Evolutionary conservation across 2,329 filamentous ascomycete genomes (phyloP).

Genomic region (Pyricularia grisea): DNA sequence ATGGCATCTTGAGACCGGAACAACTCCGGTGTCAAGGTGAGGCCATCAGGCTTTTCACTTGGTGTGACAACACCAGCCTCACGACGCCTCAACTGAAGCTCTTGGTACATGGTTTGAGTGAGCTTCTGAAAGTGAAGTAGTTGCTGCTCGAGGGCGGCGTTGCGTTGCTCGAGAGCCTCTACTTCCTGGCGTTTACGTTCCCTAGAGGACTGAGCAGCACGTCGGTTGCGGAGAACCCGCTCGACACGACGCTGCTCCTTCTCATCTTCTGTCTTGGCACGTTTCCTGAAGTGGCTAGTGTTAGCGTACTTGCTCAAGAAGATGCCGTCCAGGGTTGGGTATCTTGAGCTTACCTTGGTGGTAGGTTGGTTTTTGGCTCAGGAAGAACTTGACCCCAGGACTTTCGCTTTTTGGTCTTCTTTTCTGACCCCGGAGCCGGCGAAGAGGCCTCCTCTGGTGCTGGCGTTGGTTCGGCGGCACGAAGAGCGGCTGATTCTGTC

Average conservation of each 20-base stretch:
- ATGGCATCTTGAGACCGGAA: conserved; percentile 38
- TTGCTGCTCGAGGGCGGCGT: conserved; percentile 58
- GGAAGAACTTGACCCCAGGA: conserved; percentile 98
- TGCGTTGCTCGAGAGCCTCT: conserved; percentile 71
- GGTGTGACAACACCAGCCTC: conserved; percentile 32
- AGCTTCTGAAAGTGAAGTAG: conserved; percentile 33
- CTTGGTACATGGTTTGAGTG: conserved; percentile 38
- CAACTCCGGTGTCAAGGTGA: conserved; percentile 50
- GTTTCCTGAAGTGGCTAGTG: conserved; percentile 52
- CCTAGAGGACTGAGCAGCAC: conserved; percentile 90
- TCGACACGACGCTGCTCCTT: conserved; percentile 98
- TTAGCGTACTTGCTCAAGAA: background rate
- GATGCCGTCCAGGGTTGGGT: background rate
- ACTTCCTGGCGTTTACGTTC: conserved; percentile 87
- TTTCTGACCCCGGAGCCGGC: conserved; percentile 44
- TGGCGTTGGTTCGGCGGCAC: conserved; percentile 5
- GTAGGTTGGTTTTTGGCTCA: conserved; percentile 91
- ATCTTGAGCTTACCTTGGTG: conserved; percentile 58
- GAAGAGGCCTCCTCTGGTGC: conserved; percentile 13
- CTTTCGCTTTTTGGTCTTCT: conserved; percentile 84
- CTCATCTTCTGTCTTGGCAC: conserved; percentile 96
- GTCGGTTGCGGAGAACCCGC: conserved; percentile 90
- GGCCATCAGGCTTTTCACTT: conserved; percentile 27
- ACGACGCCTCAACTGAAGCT: conserved; percentile 18
- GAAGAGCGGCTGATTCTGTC: conserved; percentile 7